Percentiles rank a stretch among this genome's conserved stretches.
Conservation (phyloP, 2,329 filamentous ascomycete genomes). For the Calycina herbarum region DNA sequence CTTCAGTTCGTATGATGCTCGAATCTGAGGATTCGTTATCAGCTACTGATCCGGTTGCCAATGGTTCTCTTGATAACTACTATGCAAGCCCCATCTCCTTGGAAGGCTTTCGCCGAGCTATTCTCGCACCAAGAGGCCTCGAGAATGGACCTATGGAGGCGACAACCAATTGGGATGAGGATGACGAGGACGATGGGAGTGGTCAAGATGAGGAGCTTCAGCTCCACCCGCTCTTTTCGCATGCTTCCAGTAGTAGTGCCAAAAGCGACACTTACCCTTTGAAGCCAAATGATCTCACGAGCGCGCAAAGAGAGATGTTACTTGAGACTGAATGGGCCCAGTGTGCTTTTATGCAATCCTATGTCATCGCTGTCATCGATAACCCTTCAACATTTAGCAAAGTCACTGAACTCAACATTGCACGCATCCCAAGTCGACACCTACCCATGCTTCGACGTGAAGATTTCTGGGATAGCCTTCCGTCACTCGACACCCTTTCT, state of each 20-base stretch:
- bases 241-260: slow-evolving; percentile 2
- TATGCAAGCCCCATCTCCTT: background rate
- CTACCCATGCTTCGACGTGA: slow-evolving; percentile 54
- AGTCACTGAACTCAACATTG: slow-evolving; percentile 61
- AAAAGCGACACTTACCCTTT: slow-evolving; percentile 25
- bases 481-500: slow-evolving; percentile 53
- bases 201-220: background rate
- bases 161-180: background rate
- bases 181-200: background rate
- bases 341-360: slow-evolving; percentile 66
- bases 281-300: slow-evolving; percentile 55
- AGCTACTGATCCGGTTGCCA: background rate
- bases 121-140: background rate
- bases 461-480: slow-evolving; percentile 63
- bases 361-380: slow-evolving; percentile 63
- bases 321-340: slow-evolving; percentile 70
- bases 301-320: slow-evolving; percentile 67
- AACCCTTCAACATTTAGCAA: slow-evolving; percentile 53
- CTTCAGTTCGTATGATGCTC: slow-evolving; percentile 25
- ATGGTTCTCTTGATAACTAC: slow-evolving; percentile 3
- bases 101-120: slow-evolving; percentile 1
- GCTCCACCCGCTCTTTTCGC: background rate
- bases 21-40: slow-evolving; percentile 20
- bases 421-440: slow-evolving; percentile 63
- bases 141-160: slow-evolving; percentile 5